Conservation (phyloP, 805 yeast genomes). For the Saccharomycopsis sp. region DNA sequence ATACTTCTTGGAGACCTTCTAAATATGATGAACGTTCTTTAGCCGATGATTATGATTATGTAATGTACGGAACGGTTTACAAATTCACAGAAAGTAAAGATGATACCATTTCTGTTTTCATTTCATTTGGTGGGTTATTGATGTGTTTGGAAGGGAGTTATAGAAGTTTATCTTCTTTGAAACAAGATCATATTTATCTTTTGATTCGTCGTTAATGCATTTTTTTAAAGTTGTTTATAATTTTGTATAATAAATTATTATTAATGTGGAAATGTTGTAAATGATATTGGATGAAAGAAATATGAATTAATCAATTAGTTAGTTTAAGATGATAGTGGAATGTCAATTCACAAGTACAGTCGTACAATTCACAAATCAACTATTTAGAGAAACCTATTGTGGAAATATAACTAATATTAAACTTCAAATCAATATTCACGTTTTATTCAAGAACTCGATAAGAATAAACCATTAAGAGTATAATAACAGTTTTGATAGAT, state of each 20-base stretch:
- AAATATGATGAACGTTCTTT: conserved; percentile 72
- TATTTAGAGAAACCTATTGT: too few relatives aligned
- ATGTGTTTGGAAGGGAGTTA: conserved; percentile 93
- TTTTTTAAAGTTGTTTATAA: neutral
- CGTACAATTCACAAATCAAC: too few relatives aligned
- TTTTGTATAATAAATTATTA: neutral
- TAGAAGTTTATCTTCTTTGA: conserved; percentile 75
- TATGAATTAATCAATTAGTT: too few relatives aligned
- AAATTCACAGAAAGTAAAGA: conserved; percentile 75
- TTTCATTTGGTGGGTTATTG: conserved; percentile 91
- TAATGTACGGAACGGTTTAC: conserved; percentile 96
- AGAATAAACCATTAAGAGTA: too few relatives aligned
- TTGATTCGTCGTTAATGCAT: conserved; percentile 48
- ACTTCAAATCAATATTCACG: too few relatives aligned
- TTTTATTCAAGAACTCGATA: too few relatives aligned
- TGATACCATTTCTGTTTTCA: conserved; percentile 74
- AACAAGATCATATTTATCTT: conserved; percentile 89
- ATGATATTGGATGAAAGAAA: too few relatives aligned
- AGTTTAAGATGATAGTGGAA: too few relatives aligned
- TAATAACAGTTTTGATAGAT: too few relatives aligned
- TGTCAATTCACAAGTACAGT: too few relatives aligned
- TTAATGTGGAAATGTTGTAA: too few relatives aligned
- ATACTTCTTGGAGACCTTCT: conserved; percentile 37
- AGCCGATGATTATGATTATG: conserved; percentile 96
- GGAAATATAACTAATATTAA: too few relatives aligned